These are phyloP conservation scores for Globisporangium spiculum DNA, from an alignment of 352 stramenopile species.

Conservation along the genomic window DNA sequence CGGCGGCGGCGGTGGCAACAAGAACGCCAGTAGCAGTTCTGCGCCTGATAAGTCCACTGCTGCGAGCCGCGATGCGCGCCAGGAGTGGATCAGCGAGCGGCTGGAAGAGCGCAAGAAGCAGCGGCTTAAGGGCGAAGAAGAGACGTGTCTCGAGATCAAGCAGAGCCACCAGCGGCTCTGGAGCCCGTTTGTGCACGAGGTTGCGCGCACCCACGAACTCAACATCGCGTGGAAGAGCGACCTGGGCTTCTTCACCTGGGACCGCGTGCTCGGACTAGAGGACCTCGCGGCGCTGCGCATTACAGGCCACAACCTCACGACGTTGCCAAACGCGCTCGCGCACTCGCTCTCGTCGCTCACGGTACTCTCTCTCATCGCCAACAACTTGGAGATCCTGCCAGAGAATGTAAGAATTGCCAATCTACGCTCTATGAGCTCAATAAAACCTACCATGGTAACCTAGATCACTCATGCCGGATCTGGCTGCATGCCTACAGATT, in stretches of 20 bases:
- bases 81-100: conserved; percentile 50
- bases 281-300: conserved; percentile 54
- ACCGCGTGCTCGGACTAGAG: conserved; percentile 33
- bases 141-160: conserved; percentile 29
- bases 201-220: conserved; percentile 42
- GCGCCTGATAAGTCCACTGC: neutral
- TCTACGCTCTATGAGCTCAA: neutral
- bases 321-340: conserved; percentile 31
- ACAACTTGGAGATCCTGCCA: conserved; percentile 41
- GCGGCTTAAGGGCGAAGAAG: conserved; percentile 29
- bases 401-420: conserved; percentile 32
- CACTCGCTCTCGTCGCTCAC: conserved; percentile 31
- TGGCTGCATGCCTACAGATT: conserved; percentile 20
- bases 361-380: conserved; percentile 49
- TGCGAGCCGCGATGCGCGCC: conserved; percentile 25
- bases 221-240: conserved; percentile 70
- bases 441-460: neutral
- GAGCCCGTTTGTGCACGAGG: conserved; percentile 39
- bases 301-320: conserved; percentile 38
- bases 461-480: neutral
- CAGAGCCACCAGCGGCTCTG: conserved; percentile 40
- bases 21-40: neutral
- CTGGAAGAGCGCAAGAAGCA: conserved; percentile 41
- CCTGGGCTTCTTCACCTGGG: conserved; percentile 51
- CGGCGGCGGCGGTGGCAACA: neutral